Evolutionary conservation across 1,284 basidiomycete genomes (phyloP).

Genomic region (Boletus coffeatus): DNA sequence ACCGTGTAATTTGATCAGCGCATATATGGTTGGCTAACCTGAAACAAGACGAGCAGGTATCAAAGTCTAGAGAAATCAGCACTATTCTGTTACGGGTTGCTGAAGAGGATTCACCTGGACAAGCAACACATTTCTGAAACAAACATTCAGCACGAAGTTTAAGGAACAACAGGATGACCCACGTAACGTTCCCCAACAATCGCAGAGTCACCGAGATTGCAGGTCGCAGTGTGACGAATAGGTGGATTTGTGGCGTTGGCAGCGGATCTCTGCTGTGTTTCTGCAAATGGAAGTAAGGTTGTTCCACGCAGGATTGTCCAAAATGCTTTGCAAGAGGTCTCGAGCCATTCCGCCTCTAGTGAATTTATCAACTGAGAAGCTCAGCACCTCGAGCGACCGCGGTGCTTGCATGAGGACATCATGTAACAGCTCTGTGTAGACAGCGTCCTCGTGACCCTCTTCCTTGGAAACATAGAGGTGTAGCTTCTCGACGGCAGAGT

Average conservation of each 20-base stretch:
- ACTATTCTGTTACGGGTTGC: background rate
- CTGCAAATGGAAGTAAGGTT: slow-evolving; percentile 2
- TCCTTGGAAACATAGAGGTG: too few species aligned
- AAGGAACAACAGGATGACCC: slow-evolving; percentile 27
- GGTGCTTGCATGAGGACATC: too few species aligned
- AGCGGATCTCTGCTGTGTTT: background rate
- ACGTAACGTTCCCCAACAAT: slow-evolving; percentile 69
- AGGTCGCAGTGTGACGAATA: slow-evolving; percentile 54
- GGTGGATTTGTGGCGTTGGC: slow-evolving; percentile 13
- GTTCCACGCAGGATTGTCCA: too few species aligned
- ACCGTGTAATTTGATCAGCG: background rate
- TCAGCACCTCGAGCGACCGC: too few species aligned
- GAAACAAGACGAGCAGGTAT: slow-evolving; percentile 71
- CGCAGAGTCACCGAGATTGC: slow-evolving; percentile 69
- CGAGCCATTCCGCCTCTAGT: too few species aligned
- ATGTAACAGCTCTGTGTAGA: too few species aligned
- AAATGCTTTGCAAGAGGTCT: too few species aligned
- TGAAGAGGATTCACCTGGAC: slow-evolving; percentile 39
- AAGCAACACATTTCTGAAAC: slow-evolving; percentile 61
- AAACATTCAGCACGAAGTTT: slow-evolving; percentile 4
- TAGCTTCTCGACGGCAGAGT: too few species aligned
- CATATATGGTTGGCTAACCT: slow-evolving; percentile 33
- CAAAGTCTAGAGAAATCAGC: slow-evolving; percentile 46
- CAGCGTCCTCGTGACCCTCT: too few species aligned
- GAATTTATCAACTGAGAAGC: too few species aligned